Evolutionary conservation across 1,284 basidiomycete species (phyloP).

Genomic region (Ustilago trichophora): DNA sequence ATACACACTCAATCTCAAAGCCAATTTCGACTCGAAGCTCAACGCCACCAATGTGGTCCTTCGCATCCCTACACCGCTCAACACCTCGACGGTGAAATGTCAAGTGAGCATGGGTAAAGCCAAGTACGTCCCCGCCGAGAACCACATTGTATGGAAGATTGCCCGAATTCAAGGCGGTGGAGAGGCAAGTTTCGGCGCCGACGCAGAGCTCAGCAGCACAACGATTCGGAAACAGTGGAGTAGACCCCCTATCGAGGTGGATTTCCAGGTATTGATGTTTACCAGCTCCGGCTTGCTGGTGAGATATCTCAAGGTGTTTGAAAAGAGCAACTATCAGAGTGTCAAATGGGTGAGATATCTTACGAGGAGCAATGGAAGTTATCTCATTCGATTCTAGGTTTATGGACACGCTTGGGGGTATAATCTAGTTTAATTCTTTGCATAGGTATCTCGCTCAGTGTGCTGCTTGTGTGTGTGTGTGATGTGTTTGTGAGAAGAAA

Average conservation of each 20-base stretch:
- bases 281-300: slow-evolving; percentile 94
- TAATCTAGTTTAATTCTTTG: too few species aligned
- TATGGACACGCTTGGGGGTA: too few species aligned
- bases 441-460: too few species aligned
- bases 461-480: too few species aligned
- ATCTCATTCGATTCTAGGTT: slow-evolving; percentile 60
- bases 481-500: too few species aligned
- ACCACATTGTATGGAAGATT: slow-evolving; percentile 97
- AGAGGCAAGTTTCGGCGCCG: slow-evolving; percentile 85
- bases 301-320: slow-evolving; percentile 96
- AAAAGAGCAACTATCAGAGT: slow-evolving; percentile 86
- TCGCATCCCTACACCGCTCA: slow-evolving; percentile 92
- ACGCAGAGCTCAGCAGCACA: slow-evolving; percentile 84
- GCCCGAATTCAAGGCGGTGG: slow-evolving; percentile 91
- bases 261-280: slow-evolving; percentile 99
- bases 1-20: slow-evolving; percentile 87
- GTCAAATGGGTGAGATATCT: slow-evolving; percentile 67
- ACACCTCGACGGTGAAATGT: slow-evolving; percentile 89
- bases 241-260: slow-evolving; percentile 93
- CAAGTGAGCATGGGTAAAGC: slow-evolving; percentile 92
- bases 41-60: slow-evolving; percentile 91
- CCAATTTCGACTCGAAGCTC: slow-evolving; percentile 89
- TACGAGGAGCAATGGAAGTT: slow-evolving; percentile 54
- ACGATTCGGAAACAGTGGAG: slow-evolving; percentile 89
- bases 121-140: slow-evolving; percentile 94